phyloP scores from a whole-genome alignment of 257 asterid species.

The Lantana camara region DNA sequence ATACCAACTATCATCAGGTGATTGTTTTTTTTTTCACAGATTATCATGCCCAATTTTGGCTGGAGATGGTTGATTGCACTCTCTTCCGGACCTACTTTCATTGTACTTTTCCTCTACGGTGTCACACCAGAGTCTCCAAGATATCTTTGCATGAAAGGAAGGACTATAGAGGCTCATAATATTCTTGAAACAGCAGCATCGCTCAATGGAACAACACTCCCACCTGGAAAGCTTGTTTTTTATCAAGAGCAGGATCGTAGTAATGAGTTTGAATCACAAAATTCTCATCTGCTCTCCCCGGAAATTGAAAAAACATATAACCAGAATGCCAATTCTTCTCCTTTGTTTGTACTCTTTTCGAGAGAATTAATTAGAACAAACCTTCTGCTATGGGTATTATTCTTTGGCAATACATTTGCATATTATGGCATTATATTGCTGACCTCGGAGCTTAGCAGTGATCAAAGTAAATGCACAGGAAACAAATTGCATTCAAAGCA shows the following conservation, averaged over 20 bases:
- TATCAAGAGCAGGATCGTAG: constrained; percentile 26
- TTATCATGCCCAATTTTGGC: constrained; percentile 48
- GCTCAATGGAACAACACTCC: constrained; percentile 41
- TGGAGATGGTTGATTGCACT: constrained; percentile 56
- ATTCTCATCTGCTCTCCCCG: constrained; percentile 30
- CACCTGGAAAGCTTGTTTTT: constrained; percentile 37
- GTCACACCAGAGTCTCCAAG: constrained; percentile 58
- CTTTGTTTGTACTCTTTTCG: constrained; percentile 49
- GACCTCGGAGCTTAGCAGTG: constrained; percentile 74
- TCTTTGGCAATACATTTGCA: constrained; percentile 61
- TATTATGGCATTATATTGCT: constrained; percentile 77
- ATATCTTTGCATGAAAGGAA: constrained; percentile 50
- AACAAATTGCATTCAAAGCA: constrained; percentile 23
- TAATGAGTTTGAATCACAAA: constrained; percentile 30
- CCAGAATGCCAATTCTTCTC: constrained; percentile 35
- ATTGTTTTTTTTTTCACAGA: constrained; percentile 31
- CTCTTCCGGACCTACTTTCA: constrained; percentile 47
- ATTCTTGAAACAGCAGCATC: constrained; percentile 47
- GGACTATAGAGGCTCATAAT: constrained; percentile 41
- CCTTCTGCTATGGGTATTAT: constrained; percentile 62
- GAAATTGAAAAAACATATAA: constrained; percentile 5
- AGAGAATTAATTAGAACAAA: constrained; percentile 47
- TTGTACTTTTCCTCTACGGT: constrained; percentile 39
- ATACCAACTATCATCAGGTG: background rate
- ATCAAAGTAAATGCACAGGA: constrained; percentile 45